Conservation (phyloP, 345 rosid species). For the Hibiscus syriacus region DNA sequence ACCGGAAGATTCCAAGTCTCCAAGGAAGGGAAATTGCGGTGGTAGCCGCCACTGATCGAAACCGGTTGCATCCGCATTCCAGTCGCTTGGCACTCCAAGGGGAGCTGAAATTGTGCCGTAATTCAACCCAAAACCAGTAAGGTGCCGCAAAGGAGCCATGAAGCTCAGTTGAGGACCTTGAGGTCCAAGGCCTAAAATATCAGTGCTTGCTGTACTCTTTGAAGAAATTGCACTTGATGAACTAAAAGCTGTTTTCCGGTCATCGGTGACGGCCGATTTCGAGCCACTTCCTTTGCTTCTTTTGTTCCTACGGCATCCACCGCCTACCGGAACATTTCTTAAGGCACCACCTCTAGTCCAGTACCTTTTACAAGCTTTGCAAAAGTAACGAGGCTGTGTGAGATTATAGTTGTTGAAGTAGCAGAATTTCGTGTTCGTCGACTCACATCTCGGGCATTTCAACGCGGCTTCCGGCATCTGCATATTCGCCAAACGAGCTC, state of each 20-base stretch:
- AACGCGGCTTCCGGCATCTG: conserved; percentile 69
- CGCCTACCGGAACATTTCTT: conserved; percentile 89
- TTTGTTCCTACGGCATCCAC: conserved; percentile 88
- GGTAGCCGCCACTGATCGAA: conserved; percentile 51
- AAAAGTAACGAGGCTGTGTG: conserved; percentile 95
- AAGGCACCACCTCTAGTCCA: conserved; percentile 96
- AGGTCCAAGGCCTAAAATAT: conserved; percentile 39
- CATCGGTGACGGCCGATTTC: conserved; percentile 32
- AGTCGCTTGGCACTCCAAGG: conserved; percentile 30
- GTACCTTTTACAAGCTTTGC: conserved; percentile 92
- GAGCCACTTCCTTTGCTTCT: conserved; percentile 44
- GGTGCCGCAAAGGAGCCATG: conserved; percentile 53
- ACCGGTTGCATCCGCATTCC: conserved; percentile 18
- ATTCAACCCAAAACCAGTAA: conserved; percentile 33
- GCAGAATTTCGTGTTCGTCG: conserved; percentile 89
- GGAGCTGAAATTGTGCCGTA: conserved; percentile 30
- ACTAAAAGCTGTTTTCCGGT: conserved; percentile 30
- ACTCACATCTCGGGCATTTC: conserved; percentile 92
- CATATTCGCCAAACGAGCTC: conserved; percentile 81
- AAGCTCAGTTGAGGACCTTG: conserved; percentile 35
- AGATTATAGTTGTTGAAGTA: conserved; percentile 97
- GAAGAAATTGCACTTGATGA: conserved; percentile 14
- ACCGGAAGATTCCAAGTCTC: conserved; percentile 44
- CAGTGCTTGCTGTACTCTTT: conserved; percentile 24
- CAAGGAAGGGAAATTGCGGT: conserved; percentile 38